Evolutionary conservation across 2,329 filamentous ascomycete genomes (phyloP).

Genomic region (Phaeosphaeria sp.): DNA sequence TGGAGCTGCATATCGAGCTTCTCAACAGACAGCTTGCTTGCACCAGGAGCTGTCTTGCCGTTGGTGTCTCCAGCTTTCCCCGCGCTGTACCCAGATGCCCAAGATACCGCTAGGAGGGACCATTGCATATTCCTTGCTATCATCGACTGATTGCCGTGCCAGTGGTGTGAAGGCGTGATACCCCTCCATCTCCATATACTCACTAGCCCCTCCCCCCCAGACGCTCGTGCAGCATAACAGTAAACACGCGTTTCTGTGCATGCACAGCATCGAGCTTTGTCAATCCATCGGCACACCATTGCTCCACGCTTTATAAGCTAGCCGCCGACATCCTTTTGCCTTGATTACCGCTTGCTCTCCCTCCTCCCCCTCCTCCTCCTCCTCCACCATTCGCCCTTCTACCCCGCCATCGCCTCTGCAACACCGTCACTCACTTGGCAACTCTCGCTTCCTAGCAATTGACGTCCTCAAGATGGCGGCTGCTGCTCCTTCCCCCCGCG

Average conservation of each 20-base stretch:
- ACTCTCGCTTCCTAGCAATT: slow-evolving; percentile 34
- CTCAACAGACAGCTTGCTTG: slow-evolving; percentile 27
- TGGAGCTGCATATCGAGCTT: slow-evolving; percentile 24
- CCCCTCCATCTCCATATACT: not conserved
- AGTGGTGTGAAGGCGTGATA: not conserved
- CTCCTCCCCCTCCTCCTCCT: slow-evolving; percentile 4
- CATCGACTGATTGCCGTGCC: slow-evolving; percentile 15
- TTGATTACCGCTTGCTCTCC: slow-evolving; percentile 5
- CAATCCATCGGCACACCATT: not conserved
- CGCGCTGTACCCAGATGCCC: slow-evolving; percentile 10
- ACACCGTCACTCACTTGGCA: slow-evolving; percentile 31
- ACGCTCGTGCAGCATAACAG: not conserved
- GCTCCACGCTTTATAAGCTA: slow-evolving; percentile 9
- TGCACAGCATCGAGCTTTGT: not conserved
- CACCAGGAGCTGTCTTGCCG: slow-evolving; percentile 18
- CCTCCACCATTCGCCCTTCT: slow-evolving; percentile 7
- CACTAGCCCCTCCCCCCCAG: not conserved
- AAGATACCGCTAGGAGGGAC: not conserved
- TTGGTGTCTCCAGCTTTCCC: slow-evolving; percentile 9
- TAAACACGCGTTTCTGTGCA: not conserved
- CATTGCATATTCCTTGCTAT: not conserved
- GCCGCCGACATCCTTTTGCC: not conserved
- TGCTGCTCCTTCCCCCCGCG: slow-evolving; percentile 58
- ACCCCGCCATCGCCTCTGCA: slow-evolving; percentile 36
- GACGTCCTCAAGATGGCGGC: slow-evolving; percentile 40